Base-by-base conservation (phyloP, 1,284 basidiomycete species). In the Grifola frondosa region DNA sequence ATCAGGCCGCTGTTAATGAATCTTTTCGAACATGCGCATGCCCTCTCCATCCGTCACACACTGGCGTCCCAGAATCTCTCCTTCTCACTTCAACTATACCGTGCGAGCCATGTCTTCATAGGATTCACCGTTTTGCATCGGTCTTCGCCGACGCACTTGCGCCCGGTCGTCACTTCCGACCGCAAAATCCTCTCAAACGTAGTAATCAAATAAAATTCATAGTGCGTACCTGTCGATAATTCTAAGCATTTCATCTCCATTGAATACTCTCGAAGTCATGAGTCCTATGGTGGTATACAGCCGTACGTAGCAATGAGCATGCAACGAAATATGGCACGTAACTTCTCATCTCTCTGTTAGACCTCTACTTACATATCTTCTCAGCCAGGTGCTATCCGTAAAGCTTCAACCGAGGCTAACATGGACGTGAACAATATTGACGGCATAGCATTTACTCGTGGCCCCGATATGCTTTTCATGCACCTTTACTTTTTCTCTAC, bases 81-180 rank as follows among this genome's bases (percentile, higher is more conserved):
- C n/a, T n/a, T n/a, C n/a, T n/a, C n/a, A n/a, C n/a, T n/a, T n/a
- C n/a, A n/a, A n/a, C n/a, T n/a, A n/a, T n/a, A n/a, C n/a, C n/a
- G n/a, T n/a, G n/a, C n/a, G n/a, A n/a, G n/a, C n/a, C n/a, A n/a
- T n/a, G n/a, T n/a, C n/a, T n/a, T n/a, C n/a, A n/a, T n/a, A n/a
- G n/a, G n/a, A n/a, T n/a, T n/a, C n/a, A n/a, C n/a, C n/a, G n/a
- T n/a, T n/a, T n/a, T n/a, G n/a, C n/a, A n/a, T n/a, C n/a, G n/a
- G n/a, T n/a, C 1, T 92, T 89, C 10, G 92, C 92, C 6, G 93
- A 97, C 64, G 93, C 61, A 88, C 90, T 2, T 93, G 90, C 56
- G 88, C 82, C 12, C 91, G 1, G 71, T 96, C 40, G 84, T 95
- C 30, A 75, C 77, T 22, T 84, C 81, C 1, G 66, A 77, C 13